Base-by-base conservation (phyloP, 106 monocot species). In the Phalaenopsis aphrodite region DNA sequence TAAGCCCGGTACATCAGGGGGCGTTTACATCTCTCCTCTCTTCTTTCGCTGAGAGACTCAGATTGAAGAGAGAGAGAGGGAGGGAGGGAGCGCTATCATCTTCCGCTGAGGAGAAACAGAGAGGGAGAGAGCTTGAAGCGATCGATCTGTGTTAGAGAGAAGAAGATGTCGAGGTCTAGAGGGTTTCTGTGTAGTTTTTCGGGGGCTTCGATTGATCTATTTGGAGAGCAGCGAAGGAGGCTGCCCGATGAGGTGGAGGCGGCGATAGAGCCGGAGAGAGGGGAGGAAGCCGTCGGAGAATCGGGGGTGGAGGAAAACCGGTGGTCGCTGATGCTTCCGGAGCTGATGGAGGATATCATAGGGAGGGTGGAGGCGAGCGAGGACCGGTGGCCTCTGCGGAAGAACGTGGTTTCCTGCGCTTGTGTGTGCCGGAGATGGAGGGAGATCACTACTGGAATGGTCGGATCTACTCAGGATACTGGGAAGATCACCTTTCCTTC, bases 401-500 rank as follows among this genome's bases (percentile, higher is more conserved):
- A 85, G 85, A 88, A 81, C 83, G 94, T 98, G 8, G 98, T 98
- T 6, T 79, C 91, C 18, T 98, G 94, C 79, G 90, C 90, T 19
- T 85, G 89, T 75, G 93, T 92, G 21, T 89, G 96, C 79, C 84
- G 86, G 68, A 77, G 86, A 78, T 98, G 98, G 98, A 85, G 94
- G 55, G 87, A 92, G 67, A 80, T 88, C 84, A 85, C 98, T 21
- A 56, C 77, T 41, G 84, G 82, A 2, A 82, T 94, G 41, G 94
- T 98, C 47, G 76, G 86, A 19, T 85, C 96, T 17, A 86, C 88
- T 43, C 55, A 23, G 15, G 85, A 86, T 41, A 84, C 84, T 55
- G 94, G 98, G 14, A 79, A 75, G 79, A 98, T 98, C 80, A 98
- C 98, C 72, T 94, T 98, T 81, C 98, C 94, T 43, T 91, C 92